A percentile compares a stretch with the other conserved stretches of the same genome.
phyloP scores from a whole-genome alignment of 116 monocot genomes.

The Thalassia testudinum region DNA sequence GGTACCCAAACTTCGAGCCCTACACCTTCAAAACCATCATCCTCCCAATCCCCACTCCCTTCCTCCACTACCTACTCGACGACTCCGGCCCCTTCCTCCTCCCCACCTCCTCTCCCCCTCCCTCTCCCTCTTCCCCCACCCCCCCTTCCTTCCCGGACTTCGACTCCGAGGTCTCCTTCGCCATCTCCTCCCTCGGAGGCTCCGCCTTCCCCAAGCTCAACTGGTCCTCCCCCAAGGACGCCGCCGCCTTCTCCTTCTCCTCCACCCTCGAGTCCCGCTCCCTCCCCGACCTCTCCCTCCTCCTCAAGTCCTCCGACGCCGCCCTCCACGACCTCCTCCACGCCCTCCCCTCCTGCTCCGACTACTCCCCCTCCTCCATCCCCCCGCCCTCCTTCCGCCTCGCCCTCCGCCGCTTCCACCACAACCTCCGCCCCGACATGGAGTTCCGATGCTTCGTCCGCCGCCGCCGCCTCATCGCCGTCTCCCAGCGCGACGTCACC shows the following conservation, averaged over 20 bases:
- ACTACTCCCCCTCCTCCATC: background rate
- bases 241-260: background rate
- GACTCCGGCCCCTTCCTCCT: background rate
- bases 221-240: background rate
- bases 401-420: background rate
- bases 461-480: background rate
- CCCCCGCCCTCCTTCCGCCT: background rate
- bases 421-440: background rate
- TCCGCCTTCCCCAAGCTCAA: background rate
- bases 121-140: background rate
- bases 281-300: background rate
- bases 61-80: background rate
- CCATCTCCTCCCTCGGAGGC: background rate
- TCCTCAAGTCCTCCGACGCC: background rate
- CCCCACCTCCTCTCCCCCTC: background rate
- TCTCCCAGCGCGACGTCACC: conserved; percentile 66
- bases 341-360: background rate
- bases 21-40: too few relatives aligned
- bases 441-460: background rate
- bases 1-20: too few relatives aligned
- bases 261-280: background rate
- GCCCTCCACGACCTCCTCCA: background rate
- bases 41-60: background rate
- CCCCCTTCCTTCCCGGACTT: background rate
- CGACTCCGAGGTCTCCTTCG: background rate